Evolutionary conservation across 106 monocot genomes (phyloP), one percentile per base, ranked within the genome.

Genomic region (Xerophyta viscosa): DNA sequence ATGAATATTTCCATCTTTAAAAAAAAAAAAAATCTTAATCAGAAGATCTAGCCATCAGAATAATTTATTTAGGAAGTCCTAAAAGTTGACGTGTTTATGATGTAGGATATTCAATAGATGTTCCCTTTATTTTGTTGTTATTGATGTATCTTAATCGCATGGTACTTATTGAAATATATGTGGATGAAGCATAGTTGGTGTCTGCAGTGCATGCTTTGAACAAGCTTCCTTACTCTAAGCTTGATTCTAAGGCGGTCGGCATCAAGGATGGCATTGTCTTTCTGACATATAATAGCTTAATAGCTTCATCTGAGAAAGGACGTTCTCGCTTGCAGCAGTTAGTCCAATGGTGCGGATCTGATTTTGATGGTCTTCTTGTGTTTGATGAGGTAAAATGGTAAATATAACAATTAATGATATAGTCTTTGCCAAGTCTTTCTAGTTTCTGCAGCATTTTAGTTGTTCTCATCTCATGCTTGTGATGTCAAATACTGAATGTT

Each of bases 281-380:
- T 57, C 59, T 90, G 31, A 98, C 98, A 46, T 98, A 98, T 56
- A 98, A 71, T 56, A 90, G 89, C 61, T 66, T 98, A 33, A 98
- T 98, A 67, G 98, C 98, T 41, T 98, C 98, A 69, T 90, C 98
- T 46, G 98, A 98, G 51, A 89, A 64, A 70, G 89, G 88, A 19
- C 89, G 98, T 58, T 86, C 98, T 56, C 85, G 98, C 26, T 74
- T 98, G 56, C 89, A 86, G 77, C 98, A 98, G 61, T 48, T 98
- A 54, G 22, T 86, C 58, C 89, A 98, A 54, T 98, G 98, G 98
- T 98, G 79, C 67, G 98, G 90, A 9, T 57, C 85, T 45, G 81
- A 90, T 23, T 98, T 69, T 77, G 98, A 89, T 66, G 89, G 98
- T 45, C 79, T 98, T 63, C 23, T 98, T 50, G 79, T 98, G 18